These are phyloP conservation scores for Botrytis byssoidea DNA, from an alignment of 2,329 filamentous ascomycete species.

Conservation along the genomic window DNA sequence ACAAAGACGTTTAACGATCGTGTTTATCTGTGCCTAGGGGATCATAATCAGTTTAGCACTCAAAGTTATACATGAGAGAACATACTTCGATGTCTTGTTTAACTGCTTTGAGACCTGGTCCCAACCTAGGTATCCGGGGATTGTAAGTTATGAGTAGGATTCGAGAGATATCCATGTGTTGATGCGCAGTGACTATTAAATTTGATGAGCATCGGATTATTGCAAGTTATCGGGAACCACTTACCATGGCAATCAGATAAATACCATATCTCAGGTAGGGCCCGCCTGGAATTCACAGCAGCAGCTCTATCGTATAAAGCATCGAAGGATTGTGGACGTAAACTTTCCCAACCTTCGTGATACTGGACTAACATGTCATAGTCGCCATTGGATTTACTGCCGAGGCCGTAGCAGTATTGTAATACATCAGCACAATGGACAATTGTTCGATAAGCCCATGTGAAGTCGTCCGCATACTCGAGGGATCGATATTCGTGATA, in stretches of 20 bases:
- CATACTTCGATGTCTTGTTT: slow-evolving; percentile 25
- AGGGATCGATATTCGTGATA: slow-evolving; percentile 35
- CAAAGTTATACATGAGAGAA: too few relatives aligned
- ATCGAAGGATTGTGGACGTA: slow-evolving; percentile 29
- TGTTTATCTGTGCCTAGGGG: slow-evolving; percentile 25
- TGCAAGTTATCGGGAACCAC: background rate
- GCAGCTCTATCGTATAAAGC: slow-evolving; percentile 27
- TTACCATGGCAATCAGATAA: slow-evolving; percentile 31
- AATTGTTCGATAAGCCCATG: slow-evolving; percentile 31
- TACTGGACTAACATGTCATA: slow-evolving; percentile 28
- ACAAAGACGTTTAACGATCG: slow-evolving; percentile 27
- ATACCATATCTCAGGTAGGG: slow-evolving; percentile 31
- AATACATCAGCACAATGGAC: slow-evolving; percentile 31
- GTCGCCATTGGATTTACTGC: slow-evolving; percentile 20
- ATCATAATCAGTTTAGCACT: background rate
- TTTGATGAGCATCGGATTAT: background rate
- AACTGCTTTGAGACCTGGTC: slow-evolving; percentile 25
- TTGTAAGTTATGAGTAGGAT: slow-evolving; percentile 44
- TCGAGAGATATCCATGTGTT: slow-evolving; percentile 43
- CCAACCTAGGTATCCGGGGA: slow-evolving; percentile 35
- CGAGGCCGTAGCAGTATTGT: slow-evolving; percentile 30
- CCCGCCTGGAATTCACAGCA: slow-evolving; percentile 12
- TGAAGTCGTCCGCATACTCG: slow-evolving; percentile 28
- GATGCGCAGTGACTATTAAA: slow-evolving; percentile 40
- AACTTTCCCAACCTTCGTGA: slow-evolving; percentile 24